phyloP scores from a whole-genome alignment of 2,329 filamentous ascomycete genomes.

The Cryoendolithus antarcticus region DNA sequence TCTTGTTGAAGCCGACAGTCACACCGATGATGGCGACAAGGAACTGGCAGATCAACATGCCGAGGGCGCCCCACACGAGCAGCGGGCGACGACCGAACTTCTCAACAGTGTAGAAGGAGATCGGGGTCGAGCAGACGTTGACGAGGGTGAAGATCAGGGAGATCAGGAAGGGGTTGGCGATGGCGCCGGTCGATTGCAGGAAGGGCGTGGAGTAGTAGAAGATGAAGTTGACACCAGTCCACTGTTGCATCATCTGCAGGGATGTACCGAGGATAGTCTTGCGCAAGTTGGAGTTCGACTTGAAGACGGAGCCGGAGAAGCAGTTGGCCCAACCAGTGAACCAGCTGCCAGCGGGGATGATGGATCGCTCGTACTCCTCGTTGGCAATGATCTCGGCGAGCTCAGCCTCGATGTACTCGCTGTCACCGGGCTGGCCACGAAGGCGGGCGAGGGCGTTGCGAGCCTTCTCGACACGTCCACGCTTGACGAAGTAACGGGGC shows the following conservation, averaged over 20 bases:
- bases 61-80: slow-evolving; percentile 30
- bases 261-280: slow-evolving; percentile 30
- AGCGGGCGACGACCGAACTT: slow-evolving; percentile 33
- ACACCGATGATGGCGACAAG: slow-evolving; percentile 24
- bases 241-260: slow-evolving; percentile 34
- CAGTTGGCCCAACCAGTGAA: slow-evolving; percentile 32
- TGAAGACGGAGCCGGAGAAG: slow-evolving; percentile 29
- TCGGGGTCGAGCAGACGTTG: slow-evolving; percentile 33
- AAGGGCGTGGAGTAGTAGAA: slow-evolving; percentile 36
- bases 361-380: slow-evolving; percentile 24
- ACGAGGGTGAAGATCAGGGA: slow-evolving; percentile 31
- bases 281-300: slow-evolving; percentile 35
- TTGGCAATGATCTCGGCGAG: slow-evolving; percentile 30
- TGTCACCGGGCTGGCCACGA: slow-evolving; percentile 30
- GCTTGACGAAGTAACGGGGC: slow-evolving; percentile 19
- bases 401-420: slow-evolving; percentile 28
- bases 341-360: slow-evolving; percentile 19
- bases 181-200: slow-evolving; percentile 19
- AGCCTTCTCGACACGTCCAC: slow-evolving; percentile 29
- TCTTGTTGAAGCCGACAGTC: slow-evolving; percentile 21
- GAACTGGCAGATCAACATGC: slow-evolving; percentile 22
- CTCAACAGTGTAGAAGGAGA: slow-evolving; percentile 35
- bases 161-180: slow-evolving; percentile 22
- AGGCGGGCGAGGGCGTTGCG: slow-evolving; percentile 17
- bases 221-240: slow-evolving; percentile 29